These are phyloP conservation scores for Salix caprea DNA, from an alignment of 345 rosid genomes.

Conservation along the genomic window DNA sequence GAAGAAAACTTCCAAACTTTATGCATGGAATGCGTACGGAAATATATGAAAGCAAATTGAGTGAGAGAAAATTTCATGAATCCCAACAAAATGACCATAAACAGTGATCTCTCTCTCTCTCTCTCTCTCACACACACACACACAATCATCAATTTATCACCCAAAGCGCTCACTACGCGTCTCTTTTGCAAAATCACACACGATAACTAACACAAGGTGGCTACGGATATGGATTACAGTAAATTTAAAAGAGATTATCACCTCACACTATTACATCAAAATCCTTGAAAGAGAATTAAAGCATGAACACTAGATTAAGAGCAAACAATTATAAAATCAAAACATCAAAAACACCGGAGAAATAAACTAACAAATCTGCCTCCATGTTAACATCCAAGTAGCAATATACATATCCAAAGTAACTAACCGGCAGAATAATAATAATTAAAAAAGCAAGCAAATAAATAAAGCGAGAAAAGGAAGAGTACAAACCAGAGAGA, in stretches of 20 bases:
- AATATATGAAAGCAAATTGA: neutral
- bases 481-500: conserved; percentile 6
- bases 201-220: neutral
- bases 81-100: neutral
- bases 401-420: neutral
- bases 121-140: neutral
- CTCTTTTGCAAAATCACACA: neutral
- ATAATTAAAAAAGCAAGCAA: neutral
- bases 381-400: neutral
- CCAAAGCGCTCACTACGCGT: neutral
- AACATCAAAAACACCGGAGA: neutral
- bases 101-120: no score
- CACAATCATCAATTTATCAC: neutral
- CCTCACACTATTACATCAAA: neutral
- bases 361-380: neutral
- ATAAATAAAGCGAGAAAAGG: neutral
- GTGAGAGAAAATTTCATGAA: no score
- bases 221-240: neutral
- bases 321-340: neutral
- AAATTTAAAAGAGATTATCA: no score
- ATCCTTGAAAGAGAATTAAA: neutral
- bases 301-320: neutral
- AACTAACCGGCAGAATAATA: neutral
- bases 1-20: neutral
- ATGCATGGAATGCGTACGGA: neutral